Percentiles rank a stretch among this genome's conserved stretches.
Conservation (phyloP, 2,329 filamentous ascomycete genomes). For the Pseudogymnoascus sp. region DNA sequence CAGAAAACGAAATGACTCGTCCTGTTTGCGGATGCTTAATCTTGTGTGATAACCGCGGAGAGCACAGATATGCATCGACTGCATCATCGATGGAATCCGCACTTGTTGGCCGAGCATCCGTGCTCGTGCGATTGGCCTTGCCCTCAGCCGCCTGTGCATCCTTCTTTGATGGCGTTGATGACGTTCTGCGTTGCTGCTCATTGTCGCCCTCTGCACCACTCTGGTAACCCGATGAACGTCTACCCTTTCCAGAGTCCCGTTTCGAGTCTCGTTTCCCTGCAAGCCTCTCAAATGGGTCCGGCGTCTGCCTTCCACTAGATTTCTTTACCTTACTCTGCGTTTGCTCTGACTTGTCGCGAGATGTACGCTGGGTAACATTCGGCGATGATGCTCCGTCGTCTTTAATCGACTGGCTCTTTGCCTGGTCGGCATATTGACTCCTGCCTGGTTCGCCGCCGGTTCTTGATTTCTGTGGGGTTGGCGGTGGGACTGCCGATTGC, state of each 20-base stretch:
- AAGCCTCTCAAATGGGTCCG: slow-evolving; percentile 37
- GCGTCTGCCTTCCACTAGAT: slow-evolving; percentile 40
- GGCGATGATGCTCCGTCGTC: slow-evolving; percentile 66
- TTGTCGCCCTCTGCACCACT: slow-evolving; percentile 2
- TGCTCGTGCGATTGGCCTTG: slow-evolving; percentile 29
- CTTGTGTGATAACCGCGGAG: slow-evolving; percentile 78
- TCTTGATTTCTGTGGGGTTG: not conserved
- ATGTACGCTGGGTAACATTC: slow-evolving; percentile 53
- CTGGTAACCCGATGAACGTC: not conserved
- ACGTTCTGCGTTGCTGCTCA: not conserved
- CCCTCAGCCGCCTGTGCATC: slow-evolving; percentile 25
- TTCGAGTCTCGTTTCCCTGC: not conserved
- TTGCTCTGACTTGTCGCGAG: slow-evolving; percentile 22
- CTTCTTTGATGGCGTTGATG: not conserved
- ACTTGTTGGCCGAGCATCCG: slow-evolving; percentile 67
- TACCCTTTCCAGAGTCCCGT: not conserved
- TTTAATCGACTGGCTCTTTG: not conserved
- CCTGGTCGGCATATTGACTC: not conserved
- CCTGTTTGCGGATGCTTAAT: slow-evolving; percentile 80
- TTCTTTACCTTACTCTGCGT: slow-evolving; percentile 29
- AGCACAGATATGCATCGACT: slow-evolving; percentile 75
- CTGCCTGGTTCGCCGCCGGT: not conserved
- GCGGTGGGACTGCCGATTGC: not conserved
- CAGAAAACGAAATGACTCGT: slow-evolving; percentile 86
- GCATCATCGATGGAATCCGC: slow-evolving; percentile 83